Evolutionary conservation across 495 filamentous ascomycete species (phyloP), one percentile per base, ranked within the genome.

Genomic region (Aspergillus indologenus): DNA sequence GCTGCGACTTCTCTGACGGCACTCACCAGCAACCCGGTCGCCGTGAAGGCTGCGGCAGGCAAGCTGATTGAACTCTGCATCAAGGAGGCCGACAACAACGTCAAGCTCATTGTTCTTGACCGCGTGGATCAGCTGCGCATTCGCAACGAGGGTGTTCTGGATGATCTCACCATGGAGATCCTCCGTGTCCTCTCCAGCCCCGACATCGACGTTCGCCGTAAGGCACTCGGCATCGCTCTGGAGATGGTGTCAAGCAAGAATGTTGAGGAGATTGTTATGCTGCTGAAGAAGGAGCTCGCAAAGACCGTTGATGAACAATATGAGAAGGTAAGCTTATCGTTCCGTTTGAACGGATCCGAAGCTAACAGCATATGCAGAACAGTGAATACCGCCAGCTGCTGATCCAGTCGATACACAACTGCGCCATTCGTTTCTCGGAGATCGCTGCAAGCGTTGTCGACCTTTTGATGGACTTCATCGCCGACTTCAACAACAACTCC

Each of bases 181-280:
- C 79, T 99, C 52, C 90, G 95, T 54, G 93, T 96, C n/a, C 85
- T 99, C 49, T 90, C 91, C 44, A 96, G 91, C 69, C 90, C 95
- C 14, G 95, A 99, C 75, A 88, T 99, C 61, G 95, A 98, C 71
- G 93, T 99, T 44, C 87, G 95, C 68, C 86, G 84, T 71, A 99
- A 98, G 74, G 90, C 94, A 34, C 84, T 99, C 20, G 81, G 82
- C 47, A 90, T 99, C 65, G 94, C 92, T 11, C 74, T 99, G 73
- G 92, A 97, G 63, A 97, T 99, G 94, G 90, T 98, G 14, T 92
- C 92, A 0, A 96, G 91, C 84, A 96, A 96, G 80, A 99, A 99
- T 63, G 93, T 98, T 6, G 94, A 98, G 69, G 95, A 98, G 65
- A 95, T 98, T 19, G 90, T 98, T 23, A 84, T 96, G 73, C 82